A percentile compares a stretch with the other conserved stretches of the same genome.
These are phyloP conservation scores for Xerocomellus amylosporus DNA, from an alignment of 768 basidiomycete species.

Conservation along the genomic window DNA sequence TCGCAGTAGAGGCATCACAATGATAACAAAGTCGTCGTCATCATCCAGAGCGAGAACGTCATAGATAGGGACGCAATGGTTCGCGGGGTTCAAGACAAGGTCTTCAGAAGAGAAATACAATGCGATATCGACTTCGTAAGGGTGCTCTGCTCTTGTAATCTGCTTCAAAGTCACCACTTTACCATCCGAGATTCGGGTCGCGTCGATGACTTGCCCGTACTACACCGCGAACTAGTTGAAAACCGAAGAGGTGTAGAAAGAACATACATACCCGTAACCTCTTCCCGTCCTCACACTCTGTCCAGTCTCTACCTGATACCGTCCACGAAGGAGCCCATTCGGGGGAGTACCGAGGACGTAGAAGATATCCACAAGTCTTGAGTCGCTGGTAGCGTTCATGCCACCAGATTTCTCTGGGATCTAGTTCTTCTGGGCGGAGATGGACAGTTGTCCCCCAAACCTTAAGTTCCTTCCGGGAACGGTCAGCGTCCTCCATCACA, in stretches of 20 bases:
- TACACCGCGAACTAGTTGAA: neutral
- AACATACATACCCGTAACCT: neutral
- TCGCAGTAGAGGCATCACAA: constrained; percentile 33
- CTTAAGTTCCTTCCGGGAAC: neutral
- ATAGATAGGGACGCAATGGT: constrained; percentile 29
- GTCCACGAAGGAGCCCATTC: constrained; percentile 14
- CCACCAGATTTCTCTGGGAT: constrained; percentile 14
- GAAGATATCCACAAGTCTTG: constrained; percentile 1
- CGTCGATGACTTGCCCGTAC: constrained; percentile 24
- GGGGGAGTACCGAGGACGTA: constrained; percentile 15
- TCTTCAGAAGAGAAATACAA: constrained; percentile 16
- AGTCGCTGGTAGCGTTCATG: constrained; percentile 6
- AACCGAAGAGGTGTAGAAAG: too few relatives aligned
- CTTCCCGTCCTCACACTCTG: neutral
- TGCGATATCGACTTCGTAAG: constrained; percentile 26
- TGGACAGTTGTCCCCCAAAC: neutral
- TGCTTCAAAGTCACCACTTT: constrained; percentile 31
- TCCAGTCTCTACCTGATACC: neutral
- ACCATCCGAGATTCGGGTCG: constrained; percentile 28
- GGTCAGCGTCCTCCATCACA: neutral
- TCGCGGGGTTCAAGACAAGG: constrained; percentile 6
- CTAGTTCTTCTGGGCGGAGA: constrained; percentile 4
- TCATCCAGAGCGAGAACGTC: constrained; percentile 10
- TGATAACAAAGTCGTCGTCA: constrained; percentile 12
- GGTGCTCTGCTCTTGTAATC: constrained; percentile 5